Percentiles rank a stretch among this genome's conserved stretches.
Conservation (phyloP, 805 yeast species). For the Starmerella bombi region DNA sequence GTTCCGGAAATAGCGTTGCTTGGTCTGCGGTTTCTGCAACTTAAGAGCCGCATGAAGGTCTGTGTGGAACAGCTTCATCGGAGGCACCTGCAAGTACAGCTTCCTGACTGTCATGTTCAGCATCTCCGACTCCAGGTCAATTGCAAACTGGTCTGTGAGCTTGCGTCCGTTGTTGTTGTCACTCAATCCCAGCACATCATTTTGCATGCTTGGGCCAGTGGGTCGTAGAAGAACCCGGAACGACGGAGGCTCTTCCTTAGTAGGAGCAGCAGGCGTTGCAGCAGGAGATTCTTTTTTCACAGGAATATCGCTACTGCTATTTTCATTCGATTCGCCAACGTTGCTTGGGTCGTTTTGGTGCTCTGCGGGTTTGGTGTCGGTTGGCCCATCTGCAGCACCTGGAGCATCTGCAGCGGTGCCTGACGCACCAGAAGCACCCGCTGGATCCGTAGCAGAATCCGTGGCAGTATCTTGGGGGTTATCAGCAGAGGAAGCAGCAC, state of each 20-base stretch:
- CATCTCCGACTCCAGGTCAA: constrained; percentile 80
- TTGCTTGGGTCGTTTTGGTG: neutral
- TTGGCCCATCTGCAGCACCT: neutral
- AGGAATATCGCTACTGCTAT: neutral
- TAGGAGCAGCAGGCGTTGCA: neutral
- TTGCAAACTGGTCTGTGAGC: constrained; percentile 64
- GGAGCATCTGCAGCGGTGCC: neutral
- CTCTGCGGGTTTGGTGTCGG: neutral
- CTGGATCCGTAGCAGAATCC: neutral
- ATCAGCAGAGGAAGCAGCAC: neutral
- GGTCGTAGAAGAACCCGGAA: constrained; percentile 70
- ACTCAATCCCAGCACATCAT: constrained; percentile 72
- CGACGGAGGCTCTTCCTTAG: constrained; percentile 42
- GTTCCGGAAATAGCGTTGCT: constrained; percentile 15
- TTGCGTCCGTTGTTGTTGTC: constrained; percentile 50
- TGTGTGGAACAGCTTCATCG: constrained; percentile 25
- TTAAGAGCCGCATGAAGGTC: constrained; percentile 27
- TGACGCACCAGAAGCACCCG: neutral
- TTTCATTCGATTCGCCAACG: neutral
- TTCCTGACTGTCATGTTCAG: constrained; percentile 66
- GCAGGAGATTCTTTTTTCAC: neutral
- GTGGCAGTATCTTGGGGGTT: neutral
- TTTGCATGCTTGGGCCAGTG: constrained; percentile 66
- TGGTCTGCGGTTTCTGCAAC: constrained; percentile 1
- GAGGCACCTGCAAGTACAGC: constrained; percentile 57